Conservation (phyloP, 1,139 yeast species). For the Taphrina populina region DNA sequence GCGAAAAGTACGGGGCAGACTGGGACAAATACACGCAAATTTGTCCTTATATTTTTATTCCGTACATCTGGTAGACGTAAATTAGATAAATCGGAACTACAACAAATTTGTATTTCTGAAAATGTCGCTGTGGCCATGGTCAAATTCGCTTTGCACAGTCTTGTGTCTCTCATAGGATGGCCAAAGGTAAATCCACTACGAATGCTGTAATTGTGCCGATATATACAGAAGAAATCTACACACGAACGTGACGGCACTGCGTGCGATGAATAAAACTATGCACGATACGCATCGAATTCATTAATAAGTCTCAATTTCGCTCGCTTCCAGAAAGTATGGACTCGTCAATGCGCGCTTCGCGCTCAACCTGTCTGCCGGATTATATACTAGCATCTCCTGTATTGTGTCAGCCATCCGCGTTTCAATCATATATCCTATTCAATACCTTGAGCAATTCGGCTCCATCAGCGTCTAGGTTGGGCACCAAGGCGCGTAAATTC, state of each 20-base stretch:
- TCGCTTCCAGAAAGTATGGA: conserved; percentile 61
- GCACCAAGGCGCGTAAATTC: conserved; percentile 73
- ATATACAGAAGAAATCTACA: too few relatives aligned
- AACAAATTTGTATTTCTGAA: too few relatives aligned
- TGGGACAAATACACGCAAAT: conserved; percentile 83
- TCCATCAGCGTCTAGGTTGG: conserved; percentile 74
- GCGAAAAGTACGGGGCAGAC: conserved; percentile 83
- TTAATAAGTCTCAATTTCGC: conserved; percentile 8
- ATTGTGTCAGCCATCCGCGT: background rate
- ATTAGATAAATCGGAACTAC: too few relatives aligned
- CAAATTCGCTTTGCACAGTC: too few relatives aligned
- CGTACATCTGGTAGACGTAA: conserved; percentile 44
- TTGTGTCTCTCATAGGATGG: too few relatives aligned
- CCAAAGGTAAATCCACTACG: too few relatives aligned
- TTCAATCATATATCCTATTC: too few relatives aligned
- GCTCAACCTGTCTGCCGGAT: conserved; percentile 89
- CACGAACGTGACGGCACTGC: too few relatives aligned
- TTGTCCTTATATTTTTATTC: conserved; percentile 91
- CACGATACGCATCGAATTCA: background rate
- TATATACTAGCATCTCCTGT: conserved; percentile 71
- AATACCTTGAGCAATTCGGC: conserved; percentile 66
- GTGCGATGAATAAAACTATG: too few relatives aligned
- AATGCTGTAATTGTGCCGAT: too few relatives aligned
- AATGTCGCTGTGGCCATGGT: too few relatives aligned
- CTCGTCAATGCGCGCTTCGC: conserved; percentile 90